Percentiles rank a stretch among this genome's conserved stretches.
Conservation (phyloP, 192 early-diverging fungal genomes). For the Backusella tarrabulga region DNA sequence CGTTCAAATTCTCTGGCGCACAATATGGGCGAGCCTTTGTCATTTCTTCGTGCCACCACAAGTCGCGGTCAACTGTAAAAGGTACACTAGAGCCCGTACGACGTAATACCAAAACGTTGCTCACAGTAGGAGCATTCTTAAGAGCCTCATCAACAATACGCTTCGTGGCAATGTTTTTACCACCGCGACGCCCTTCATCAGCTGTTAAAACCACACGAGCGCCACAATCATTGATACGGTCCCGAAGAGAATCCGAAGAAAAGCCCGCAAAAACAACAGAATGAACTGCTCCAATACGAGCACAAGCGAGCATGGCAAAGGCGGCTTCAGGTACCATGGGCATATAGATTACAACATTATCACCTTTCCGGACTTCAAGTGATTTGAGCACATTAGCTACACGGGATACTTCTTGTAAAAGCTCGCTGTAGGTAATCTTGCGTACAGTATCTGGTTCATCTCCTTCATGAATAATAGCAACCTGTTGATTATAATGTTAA, state of each 20-base stretch:
- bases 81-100: constrained; percentile 82
- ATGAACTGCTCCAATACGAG: constrained; percentile 89
- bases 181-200: constrained; percentile 91
- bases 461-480: constrained; percentile 86
- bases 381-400: constrained; percentile 83
- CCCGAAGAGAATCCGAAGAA: constrained; percentile 87
- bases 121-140: constrained; percentile 69
- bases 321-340: constrained; percentile 95
- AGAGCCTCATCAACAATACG: constrained; percentile 92
- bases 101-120: constrained; percentile 88
- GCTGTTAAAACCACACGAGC: constrained; percentile 86
- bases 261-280: constrained; percentile 98
- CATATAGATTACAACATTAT: constrained; percentile 96
- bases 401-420: constrained; percentile 78
- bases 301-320: constrained; percentile 91
- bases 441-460: constrained; percentile 81
- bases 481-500: constrained; percentile 64
- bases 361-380: constrained; percentile 86
- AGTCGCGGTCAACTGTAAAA: constrained; percentile 70
- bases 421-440: constrained; percentile 81
- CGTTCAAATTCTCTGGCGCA: constrained; percentile 80
- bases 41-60: constrained; percentile 94
- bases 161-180: constrained; percentile 86
- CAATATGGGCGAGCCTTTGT: constrained; percentile 83
- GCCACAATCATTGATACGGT: constrained; percentile 83